phyloP scores from a whole-genome alignment of 2,329 filamentous ascomycete species.

The Sphaerulina vaccinii region DNA sequence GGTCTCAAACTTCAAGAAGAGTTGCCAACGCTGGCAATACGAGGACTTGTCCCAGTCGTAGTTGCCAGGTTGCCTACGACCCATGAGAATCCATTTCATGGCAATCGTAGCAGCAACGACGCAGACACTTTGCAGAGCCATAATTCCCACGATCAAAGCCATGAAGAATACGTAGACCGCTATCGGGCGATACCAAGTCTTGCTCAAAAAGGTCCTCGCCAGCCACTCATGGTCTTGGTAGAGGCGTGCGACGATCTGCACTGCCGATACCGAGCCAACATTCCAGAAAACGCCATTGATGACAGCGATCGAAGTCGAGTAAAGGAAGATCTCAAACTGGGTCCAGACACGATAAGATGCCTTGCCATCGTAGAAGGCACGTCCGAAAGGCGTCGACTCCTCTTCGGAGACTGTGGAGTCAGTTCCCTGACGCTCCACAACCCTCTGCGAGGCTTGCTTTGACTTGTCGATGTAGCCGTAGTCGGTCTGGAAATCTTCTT shows the following conservation, averaged over 20 bases:
- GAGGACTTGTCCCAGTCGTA: conserved; percentile 56
- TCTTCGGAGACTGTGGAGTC: conserved; percentile 7
- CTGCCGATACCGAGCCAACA: conserved; percentile 48
- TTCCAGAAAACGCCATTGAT: conserved; percentile 55
- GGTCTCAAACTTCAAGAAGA: conserved; percentile 54
- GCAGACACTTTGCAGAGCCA: conserved; percentile 45
- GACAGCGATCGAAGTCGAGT: conserved; percentile 50
- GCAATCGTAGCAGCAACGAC: conserved; percentile 47
- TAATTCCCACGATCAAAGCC: conserved; percentile 45
- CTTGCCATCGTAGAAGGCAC: conserved; percentile 54
- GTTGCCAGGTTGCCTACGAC: conserved; percentile 52
- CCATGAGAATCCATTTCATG: conserved; percentile 55
- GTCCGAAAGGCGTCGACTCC: conserved; percentile 49
- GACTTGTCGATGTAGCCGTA: conserved; percentile 9
- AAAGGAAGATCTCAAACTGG: conserved; percentile 50
- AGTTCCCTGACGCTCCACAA: neutral
- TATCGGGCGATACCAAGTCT: conserved; percentile 34
- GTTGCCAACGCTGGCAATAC: conserved; percentile 60
- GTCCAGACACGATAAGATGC: conserved; percentile 54
- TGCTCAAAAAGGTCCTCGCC: conserved; percentile 15
- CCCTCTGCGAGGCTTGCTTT: neutral
- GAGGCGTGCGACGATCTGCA: conserved; percentile 47
- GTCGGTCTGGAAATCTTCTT: conserved; percentile 6
- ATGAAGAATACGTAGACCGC: conserved; percentile 45
- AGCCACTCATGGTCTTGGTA: conserved; percentile 28